These are phyloP conservation scores for Oryza meyeriana DNA, from an alignment of 176 grass and related monocot genomes.

Conservation along the genomic window DNA sequence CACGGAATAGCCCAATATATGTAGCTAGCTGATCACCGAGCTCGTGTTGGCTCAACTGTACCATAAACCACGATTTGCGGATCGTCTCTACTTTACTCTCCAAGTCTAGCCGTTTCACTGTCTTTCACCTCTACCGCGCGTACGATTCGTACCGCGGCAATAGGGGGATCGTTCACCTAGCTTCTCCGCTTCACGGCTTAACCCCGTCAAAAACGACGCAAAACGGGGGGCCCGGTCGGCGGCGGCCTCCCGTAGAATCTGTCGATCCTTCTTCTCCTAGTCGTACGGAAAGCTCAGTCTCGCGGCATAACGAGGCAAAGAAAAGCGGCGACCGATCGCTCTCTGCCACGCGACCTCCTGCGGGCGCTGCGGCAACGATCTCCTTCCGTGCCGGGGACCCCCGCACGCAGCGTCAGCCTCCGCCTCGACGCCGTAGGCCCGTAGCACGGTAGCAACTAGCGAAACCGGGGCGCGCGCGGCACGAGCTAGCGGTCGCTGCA, in stretches of 20 bases:
- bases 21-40: not conserved
- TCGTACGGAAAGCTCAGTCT: not conserved
- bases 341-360: not conserved
- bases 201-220: no score
- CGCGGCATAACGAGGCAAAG: not conserved
- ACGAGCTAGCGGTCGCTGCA: not conserved
- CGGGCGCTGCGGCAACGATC: not conserved
- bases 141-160: not conserved
- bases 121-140: no score
- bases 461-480: not conserved
- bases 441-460: not conserved
- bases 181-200: no score
- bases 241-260: not conserved
- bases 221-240: not conserved
- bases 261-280: not conserved
- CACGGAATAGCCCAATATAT: no score
- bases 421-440: no score
- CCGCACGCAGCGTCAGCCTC: no score
- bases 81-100: no score
- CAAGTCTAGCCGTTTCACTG: not conserved
- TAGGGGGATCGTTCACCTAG: not conserved
- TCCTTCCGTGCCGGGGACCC: not conserved
- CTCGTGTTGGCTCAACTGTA: not conserved
- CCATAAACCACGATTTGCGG: not conserved
- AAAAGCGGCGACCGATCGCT: not conserved